Conservation (phyloP, 2,329 filamentous ascomycete species). For the Fusarium nygamai region DNA sequence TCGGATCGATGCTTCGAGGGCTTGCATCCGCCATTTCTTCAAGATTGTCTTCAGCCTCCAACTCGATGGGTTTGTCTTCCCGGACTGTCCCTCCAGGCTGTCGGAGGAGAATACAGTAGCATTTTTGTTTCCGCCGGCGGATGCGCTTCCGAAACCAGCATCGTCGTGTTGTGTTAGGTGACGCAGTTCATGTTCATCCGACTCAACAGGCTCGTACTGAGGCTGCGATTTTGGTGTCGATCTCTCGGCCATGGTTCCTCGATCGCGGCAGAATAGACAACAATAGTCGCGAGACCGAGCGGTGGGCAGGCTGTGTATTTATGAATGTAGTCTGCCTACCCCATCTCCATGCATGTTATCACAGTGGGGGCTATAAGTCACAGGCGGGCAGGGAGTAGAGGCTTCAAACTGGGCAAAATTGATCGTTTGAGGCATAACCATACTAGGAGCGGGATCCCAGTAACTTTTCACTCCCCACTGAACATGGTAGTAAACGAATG, state of each 20-base stretch:
- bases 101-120: background rate
- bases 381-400: background rate
- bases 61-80: background rate
- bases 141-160: background rate
- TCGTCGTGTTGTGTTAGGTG: background rate
- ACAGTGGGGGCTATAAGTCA: background rate
- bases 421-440: background rate
- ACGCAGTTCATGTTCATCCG: slow-evolving; percentile 8
- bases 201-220: slow-evolving; percentile 27
- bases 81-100: background rate
- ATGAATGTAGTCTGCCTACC: background rate
- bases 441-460: background rate
- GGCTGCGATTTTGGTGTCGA: background rate
- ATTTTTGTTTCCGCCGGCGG: background rate
- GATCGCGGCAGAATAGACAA: background rate
- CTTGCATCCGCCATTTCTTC: slow-evolving; percentile 34
- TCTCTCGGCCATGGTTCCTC: slow-evolving; percentile 5
- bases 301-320: background rate
- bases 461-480: background rate
- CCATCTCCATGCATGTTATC: background rate
- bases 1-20: background rate
- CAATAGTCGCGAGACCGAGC: background rate
- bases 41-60: slow-evolving; percentile 26
- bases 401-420: background rate
- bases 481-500: background rate